Percentiles rank a stretch among this genome's conserved stretches.
Evolutionary conservation across 2,329 filamentous ascomycete species (phyloP).

Genomic region (Claviceps sp.): DNA sequence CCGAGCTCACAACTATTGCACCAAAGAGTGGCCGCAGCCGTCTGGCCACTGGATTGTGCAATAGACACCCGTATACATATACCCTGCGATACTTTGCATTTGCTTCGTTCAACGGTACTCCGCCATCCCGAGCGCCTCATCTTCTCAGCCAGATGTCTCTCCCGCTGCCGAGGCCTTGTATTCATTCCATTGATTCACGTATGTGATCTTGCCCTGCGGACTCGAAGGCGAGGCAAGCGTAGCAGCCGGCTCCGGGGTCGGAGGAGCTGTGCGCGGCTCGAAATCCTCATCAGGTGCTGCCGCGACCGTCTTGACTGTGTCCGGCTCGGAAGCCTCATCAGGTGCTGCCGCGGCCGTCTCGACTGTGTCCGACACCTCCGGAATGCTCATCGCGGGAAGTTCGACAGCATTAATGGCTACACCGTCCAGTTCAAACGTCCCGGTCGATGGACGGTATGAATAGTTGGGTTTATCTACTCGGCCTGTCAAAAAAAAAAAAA

Average conservation of each 20-base stretch:
- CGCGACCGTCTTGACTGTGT: no score
- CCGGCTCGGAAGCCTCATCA: no score
- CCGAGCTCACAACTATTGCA: no score
- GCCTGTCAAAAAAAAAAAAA: conserved; percentile 12
- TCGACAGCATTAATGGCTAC: conserved; percentile 18
- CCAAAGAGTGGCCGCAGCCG: no score
- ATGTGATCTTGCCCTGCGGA: conserved; percentile 16
- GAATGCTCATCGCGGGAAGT: conserved; percentile 16
- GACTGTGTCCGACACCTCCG: not conserved
- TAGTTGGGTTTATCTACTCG: conserved; percentile 19
- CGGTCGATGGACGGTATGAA: conserved; percentile 13
- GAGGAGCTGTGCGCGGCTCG: not conserved
- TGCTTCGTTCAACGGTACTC: not conserved
- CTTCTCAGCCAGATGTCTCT: not conserved
- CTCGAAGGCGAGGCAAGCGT: conserved; percentile 20
- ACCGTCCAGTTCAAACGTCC: conserved; percentile 26
- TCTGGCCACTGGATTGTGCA: no score
- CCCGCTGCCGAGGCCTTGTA: conserved; percentile 7
- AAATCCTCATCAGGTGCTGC: no score
- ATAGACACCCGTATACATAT: no score
- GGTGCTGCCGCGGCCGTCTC: no score
- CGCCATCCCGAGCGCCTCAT: not conserved
- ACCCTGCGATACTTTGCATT: no score
- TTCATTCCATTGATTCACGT: conserved; percentile 26
- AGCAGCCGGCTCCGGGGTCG: conserved; percentile 18